Conservation (phyloP, 108 stramenopile genomes). For the Aurantiochytrium sp. region DNA sequence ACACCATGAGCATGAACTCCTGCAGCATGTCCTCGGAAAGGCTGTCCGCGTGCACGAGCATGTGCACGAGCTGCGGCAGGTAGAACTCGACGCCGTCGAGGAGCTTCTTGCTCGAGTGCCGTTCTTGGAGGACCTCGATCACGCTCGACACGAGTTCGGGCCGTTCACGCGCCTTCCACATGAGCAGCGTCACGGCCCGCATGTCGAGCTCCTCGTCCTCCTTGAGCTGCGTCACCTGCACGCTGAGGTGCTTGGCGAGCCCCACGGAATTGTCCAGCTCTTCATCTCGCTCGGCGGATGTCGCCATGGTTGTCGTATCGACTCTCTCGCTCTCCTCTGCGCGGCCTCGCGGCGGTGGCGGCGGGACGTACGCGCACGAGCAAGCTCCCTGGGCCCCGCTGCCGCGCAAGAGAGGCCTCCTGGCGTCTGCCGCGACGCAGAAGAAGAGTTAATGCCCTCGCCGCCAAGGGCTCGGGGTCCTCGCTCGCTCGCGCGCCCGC, state of each 20-base stretch:
- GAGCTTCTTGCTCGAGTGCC: slow-evolving; percentile 53
- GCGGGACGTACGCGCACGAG: too few relatives aligned
- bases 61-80: slow-evolving; percentile 96
- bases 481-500: too few relatives aligned
- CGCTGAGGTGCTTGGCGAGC: neutral
- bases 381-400: too few relatives aligned
- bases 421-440: too few relatives aligned
- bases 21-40: slow-evolving; percentile 86
- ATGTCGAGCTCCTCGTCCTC: neutral
- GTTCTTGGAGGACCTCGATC: slow-evolving; percentile 65
- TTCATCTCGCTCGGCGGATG: too few relatives aligned
- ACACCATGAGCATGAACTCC: slow-evolving; percentile 83
- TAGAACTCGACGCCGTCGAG: slow-evolving; percentile 98
- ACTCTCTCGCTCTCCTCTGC: too few relatives aligned
- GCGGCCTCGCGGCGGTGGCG: too few relatives aligned
- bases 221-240: neutral
- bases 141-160: slow-evolving; percentile 82
- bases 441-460: too few relatives aligned
- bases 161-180: slow-evolving; percentile 86
- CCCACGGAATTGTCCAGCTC: too few relatives aligned
- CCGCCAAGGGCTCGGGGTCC: too few relatives aligned
- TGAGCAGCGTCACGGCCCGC: slow-evolving; percentile 66
- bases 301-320: too few relatives aligned
- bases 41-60: slow-evolving; percentile 95
- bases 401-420: too few relatives aligned